Percentiles rank a stretch among this genome's conserved stretches.
These are phyloP conservation scores for Micromonas commoda DNA, from an alignment of 139 green algal genomes.

Conservation along the genomic window DNA sequence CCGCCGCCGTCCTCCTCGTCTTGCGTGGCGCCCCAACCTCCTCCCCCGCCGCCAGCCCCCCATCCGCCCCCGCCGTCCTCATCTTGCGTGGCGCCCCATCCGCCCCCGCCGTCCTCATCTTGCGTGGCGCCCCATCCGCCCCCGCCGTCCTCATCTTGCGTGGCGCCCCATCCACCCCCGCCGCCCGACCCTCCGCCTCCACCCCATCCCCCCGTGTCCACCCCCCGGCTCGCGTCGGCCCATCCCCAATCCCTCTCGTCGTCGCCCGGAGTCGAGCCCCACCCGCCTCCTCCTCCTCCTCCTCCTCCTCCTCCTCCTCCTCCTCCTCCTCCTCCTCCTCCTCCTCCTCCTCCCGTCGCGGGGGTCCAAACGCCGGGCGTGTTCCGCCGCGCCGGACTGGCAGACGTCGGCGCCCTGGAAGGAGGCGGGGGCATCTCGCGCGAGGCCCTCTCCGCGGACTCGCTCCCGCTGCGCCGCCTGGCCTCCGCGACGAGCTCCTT, in stretches of 20 bases:
- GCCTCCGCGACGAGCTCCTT: not conserved
- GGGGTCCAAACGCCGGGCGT: not conserved
- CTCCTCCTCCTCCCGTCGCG: not conserved
- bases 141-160: not conserved
- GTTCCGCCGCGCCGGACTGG: not conserved
- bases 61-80: not conserved
- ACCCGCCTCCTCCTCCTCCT: not conserved
- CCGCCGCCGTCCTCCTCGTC: not conserved
- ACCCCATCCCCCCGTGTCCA: too few relatives aligned
- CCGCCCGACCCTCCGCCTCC: too few relatives aligned
- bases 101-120: not conserved
- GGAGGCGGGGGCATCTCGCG: not conserved
- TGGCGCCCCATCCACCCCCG: not conserved
- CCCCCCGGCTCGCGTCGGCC: too few relatives aligned
- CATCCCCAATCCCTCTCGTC: not conserved
- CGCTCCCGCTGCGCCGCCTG: not conserved
- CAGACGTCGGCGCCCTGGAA: not conserved
- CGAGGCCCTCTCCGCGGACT: not conserved
- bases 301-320: not conserved
- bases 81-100: not conserved
- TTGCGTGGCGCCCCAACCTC: not conserved
- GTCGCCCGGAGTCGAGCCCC: not conserved
- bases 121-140: not conserved
- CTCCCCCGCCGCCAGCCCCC: not conserved
- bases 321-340: not conserved